phyloP scores from a whole-genome alignment of 140 eudicot genomes.

The Anethum foeniculum region DNA sequence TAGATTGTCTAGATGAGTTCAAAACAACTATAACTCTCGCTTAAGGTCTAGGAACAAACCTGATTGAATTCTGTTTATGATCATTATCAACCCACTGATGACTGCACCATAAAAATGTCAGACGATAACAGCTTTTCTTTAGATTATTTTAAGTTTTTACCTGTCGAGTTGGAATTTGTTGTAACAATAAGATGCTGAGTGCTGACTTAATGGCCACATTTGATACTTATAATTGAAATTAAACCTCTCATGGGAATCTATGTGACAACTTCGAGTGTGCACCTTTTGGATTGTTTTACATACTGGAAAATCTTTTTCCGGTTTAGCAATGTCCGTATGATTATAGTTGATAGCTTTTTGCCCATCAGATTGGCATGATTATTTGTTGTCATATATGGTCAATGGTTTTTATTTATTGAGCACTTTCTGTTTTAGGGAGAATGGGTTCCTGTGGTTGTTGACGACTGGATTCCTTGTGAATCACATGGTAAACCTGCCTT shows the following conservation, averaged over 20 bases:
- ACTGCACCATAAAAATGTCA: not conserved
- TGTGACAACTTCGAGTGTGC: not conserved
- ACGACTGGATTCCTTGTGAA: constrained; percentile 99
- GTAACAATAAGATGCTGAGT: not conserved
- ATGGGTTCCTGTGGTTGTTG: constrained; percentile 99
- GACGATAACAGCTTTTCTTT: not conserved
- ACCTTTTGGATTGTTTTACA: not conserved
- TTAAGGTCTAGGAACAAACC: not conserved
- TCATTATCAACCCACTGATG: not conserved
- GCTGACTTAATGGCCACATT: not conserved
- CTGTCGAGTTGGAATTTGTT: not conserved
- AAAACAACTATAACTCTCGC: not conserved
- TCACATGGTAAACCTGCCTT: constrained; percentile 95
- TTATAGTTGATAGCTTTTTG: not conserved
- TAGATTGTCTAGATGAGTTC: not conserved
- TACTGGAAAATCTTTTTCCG: not conserved
- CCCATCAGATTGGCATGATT: not conserved
- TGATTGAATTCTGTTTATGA: not conserved
- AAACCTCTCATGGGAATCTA: not conserved
- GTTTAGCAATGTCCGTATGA: not conserved
- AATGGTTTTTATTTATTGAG: not conserved
- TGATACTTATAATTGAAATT: not conserved
- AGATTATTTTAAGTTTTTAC: not conserved
- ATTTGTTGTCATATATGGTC: not conserved
- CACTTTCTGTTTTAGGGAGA: constrained; percentile 54